A percentile compares a stretch with the other conserved stretches of the same genome.
These are phyloP conservation scores for Cubamyces lactineus DNA, from an alignment of 768 basidiomycete genomes.

Conservation along the genomic window DNA sequence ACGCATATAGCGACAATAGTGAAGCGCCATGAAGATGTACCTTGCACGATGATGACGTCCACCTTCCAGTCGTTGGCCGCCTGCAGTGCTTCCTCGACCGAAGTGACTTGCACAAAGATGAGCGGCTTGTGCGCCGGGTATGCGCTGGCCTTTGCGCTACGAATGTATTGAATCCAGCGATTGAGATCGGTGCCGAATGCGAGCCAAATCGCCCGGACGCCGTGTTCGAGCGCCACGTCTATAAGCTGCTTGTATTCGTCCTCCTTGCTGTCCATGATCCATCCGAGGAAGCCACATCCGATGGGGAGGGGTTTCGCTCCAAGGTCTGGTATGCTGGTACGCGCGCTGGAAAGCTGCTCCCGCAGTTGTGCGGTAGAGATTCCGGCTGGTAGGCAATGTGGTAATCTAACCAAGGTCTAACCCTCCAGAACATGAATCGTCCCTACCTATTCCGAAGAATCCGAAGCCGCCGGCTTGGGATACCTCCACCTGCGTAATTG, in stretches of 20 bases:
- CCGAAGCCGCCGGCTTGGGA: slow-evolving; percentile 77
- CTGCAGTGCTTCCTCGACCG: slow-evolving; percentile 57
- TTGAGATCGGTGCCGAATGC: slow-evolving; percentile 64
- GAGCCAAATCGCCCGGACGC: slow-evolving; percentile 73
- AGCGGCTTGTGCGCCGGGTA: slow-evolving; percentile 47
- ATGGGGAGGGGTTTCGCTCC: slow-evolving; percentile 47
- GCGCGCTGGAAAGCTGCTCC: slow-evolving; percentile 58
- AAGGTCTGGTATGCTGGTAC: slow-evolving; percentile 31
- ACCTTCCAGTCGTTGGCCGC: slow-evolving; percentile 68
- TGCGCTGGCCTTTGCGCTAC: slow-evolving; percentile 49
- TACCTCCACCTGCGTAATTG: slow-evolving; percentile 48
- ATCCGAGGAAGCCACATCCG: slow-evolving; percentile 77
- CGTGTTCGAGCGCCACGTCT: slow-evolving; percentile 52
- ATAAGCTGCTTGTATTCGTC: slow-evolving; percentile 47
- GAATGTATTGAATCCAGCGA: slow-evolving; percentile 64
- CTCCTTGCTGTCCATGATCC: slow-evolving; percentile 64
- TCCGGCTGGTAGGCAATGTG: slow-evolving; percentile 45
- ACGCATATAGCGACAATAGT: not conserved
- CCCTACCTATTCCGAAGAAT: slow-evolving; percentile 63
- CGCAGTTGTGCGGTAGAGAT: slow-evolving; percentile 46
- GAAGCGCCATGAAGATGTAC: slow-evolving; percentile 38
- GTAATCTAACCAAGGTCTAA: not conserved
- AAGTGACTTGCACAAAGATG: slow-evolving; percentile 66
- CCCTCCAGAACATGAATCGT: not conserved
- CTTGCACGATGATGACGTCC: slow-evolving; percentile 81